Evolutionary conservation across 2,329 filamentous ascomycete genomes (phyloP).

Genomic region (Alternaria consortialis): DNA sequence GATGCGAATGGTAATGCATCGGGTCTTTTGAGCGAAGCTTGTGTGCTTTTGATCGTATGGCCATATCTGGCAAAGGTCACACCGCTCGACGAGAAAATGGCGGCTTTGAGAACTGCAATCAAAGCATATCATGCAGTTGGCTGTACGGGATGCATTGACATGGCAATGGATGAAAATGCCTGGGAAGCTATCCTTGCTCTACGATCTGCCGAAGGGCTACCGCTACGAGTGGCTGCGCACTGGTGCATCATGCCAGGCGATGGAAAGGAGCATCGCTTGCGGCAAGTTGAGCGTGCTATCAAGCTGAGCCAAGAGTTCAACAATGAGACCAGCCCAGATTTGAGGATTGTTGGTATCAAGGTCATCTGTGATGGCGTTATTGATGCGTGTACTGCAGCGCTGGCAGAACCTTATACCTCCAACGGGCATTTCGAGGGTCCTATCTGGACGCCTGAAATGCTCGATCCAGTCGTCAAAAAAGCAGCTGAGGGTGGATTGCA

Average conservation of each 20-base stretch:
- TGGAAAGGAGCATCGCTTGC: slow-evolving; percentile 56
- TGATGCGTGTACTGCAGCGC: slow-evolving; percentile 70
- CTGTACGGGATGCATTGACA: slow-evolving; percentile 65
- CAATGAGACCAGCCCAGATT: slow-evolving; percentile 55
- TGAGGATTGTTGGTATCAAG: slow-evolving; percentile 68
- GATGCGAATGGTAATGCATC: slow-evolving; percentile 59
- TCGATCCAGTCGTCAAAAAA: slow-evolving; percentile 63
- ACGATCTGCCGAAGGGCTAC: slow-evolving; percentile 46
- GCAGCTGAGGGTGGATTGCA: slow-evolving; percentile 66
- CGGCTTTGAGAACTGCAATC: slow-evolving; percentile 59
- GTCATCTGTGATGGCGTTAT: slow-evolving; percentile 72
- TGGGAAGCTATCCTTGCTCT: slow-evolving; percentile 62
- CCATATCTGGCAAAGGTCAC: slow-evolving; percentile 62
- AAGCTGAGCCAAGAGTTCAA: slow-evolving; percentile 60
- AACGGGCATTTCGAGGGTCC: slow-evolving; percentile 59
- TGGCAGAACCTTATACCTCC: slow-evolving; percentile 66
- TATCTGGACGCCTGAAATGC: slow-evolving; percentile 64
- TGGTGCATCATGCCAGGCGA: slow-evolving; percentile 63
- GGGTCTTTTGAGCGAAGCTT: slow-evolving; percentile 64
- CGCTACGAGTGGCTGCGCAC: slow-evolving; percentile 63
- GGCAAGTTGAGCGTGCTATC: slow-evolving; percentile 62
- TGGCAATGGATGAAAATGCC: slow-evolving; percentile 67
- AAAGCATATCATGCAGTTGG: slow-evolving; percentile 60
- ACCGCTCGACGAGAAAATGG: slow-evolving; percentile 59
- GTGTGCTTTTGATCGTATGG: slow-evolving; percentile 64